Evolutionary conservation across 352 stramenopile species (phyloP).

Genomic region (Phytophthora parvispora): DNA sequence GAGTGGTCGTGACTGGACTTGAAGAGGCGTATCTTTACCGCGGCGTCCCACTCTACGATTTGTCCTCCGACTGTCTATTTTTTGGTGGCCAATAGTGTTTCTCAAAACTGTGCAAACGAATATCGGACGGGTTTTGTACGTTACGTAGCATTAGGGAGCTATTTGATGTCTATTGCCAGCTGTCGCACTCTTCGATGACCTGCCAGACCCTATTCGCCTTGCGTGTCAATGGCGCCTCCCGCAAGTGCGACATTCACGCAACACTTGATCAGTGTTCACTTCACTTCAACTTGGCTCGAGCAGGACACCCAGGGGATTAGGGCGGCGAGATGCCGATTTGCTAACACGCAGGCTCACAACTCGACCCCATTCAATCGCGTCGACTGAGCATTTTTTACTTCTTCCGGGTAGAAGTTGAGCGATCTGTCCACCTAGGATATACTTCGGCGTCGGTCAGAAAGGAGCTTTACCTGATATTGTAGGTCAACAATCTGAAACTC

Average conservation of each 20-base stretch:
- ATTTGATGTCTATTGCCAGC: neutral
- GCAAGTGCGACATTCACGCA: neutral
- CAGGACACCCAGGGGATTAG: too few relatives aligned
- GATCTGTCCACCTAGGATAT: too few relatives aligned
- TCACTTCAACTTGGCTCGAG: neutral
- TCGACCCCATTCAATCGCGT: too few relatives aligned
- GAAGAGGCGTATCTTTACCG: conserved; percentile 1
- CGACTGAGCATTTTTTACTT: neutral
- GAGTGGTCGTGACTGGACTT: conserved; percentile 35
- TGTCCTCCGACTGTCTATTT: conserved; percentile 1
- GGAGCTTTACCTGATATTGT: too few relatives aligned
- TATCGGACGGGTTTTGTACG: neutral
- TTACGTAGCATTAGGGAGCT: neutral
- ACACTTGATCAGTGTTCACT: neutral
- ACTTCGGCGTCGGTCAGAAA: neutral
- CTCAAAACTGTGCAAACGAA: neutral
- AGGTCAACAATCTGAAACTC: neutral
- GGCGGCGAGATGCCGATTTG: too few relatives aligned
- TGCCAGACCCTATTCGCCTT: neutral
- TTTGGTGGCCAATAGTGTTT: neutral
- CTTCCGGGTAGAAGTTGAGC: neutral
- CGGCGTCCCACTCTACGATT: neutral
- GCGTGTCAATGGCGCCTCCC: neutral
- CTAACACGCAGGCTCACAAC: neutral
- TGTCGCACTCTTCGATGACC: neutral